A percentile compares a stretch with the other conserved stretches of the same genome.
phyloP scores from a whole-genome alignment of 257 asterid genomes.

The Solanum chilense region DNA sequence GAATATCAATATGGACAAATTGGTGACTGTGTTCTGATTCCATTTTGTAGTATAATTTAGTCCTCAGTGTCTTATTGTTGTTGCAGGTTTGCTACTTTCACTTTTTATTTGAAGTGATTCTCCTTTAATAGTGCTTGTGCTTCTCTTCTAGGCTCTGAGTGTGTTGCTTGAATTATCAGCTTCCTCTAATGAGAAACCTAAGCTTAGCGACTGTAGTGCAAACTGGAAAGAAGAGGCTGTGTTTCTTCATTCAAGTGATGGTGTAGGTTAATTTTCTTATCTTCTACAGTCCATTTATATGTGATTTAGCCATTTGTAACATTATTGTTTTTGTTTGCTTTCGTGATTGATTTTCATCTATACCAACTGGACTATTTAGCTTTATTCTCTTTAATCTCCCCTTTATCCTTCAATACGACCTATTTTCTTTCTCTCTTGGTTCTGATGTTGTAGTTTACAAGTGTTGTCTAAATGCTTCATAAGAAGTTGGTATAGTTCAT shows the following conservation, averaged over 20 bases:
- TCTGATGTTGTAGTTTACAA: neutral
- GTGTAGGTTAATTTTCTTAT: slow-evolving; percentile 29
- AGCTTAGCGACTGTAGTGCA: slow-evolving; percentile 12
- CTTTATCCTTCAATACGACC: neutral
- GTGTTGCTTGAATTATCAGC: slow-evolving; percentile 63
- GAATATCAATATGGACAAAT: neutral
- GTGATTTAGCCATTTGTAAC: neutral
- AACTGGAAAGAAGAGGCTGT: slow-evolving; percentile 25
- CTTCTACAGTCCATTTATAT: neutral
- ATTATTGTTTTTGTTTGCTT: neutral
- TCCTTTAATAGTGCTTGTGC: neutral
- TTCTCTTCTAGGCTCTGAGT: slow-evolving; percentile 61
- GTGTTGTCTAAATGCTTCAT: neutral
- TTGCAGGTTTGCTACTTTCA: too few species aligned
- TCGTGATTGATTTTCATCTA: neutral
- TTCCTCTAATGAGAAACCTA: slow-evolving; percentile 34
- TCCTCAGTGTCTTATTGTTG: neutral
- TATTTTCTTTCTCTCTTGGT: neutral
- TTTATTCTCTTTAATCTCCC: neutral
- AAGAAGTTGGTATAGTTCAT: neutral
- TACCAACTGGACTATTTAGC: neutral
- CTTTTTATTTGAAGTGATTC: neutral
- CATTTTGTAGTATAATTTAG: neutral
- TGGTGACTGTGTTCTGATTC: neutral
- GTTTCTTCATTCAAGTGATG: slow-evolving; percentile 22